Percentiles rank a stretch among this genome's conserved stretches.
These are phyloP conservation scores for Mayamaea pseudoterrestris DNA, from an alignment of 108 stramenopile genomes.

Conservation along the genomic window DNA sequence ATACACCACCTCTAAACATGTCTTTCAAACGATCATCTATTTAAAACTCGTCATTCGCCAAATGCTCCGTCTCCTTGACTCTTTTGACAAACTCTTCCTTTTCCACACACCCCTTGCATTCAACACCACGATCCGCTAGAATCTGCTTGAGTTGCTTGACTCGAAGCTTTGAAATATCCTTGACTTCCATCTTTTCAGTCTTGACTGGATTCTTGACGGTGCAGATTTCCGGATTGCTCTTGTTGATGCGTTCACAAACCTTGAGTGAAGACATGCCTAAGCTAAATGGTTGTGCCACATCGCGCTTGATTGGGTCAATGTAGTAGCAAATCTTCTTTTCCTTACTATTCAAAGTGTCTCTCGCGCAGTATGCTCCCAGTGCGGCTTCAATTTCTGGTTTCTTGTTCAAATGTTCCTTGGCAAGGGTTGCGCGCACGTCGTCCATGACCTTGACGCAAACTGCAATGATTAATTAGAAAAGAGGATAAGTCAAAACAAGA, in stretches of 20 bases:
- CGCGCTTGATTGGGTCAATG: conserved; percentile 94
- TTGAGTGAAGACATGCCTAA: conserved; percentile 89
- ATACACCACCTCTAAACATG: too few species aligned
- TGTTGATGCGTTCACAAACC: conserved; percentile 76
- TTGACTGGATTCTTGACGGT: conserved; percentile 91
- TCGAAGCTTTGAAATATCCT: conserved; percentile 90
- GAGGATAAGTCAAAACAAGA: neutral
- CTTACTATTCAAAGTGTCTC: conserved; percentile 26
- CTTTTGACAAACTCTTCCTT: conserved; percentile 98
- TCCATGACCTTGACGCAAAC: conserved; percentile 87
- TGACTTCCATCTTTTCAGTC: conserved; percentile 85
- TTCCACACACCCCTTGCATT: conserved; percentile 94
- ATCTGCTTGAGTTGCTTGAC: conserved; percentile 97
- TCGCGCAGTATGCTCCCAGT: conserved; percentile 60
- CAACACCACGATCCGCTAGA: conserved; percentile 90
- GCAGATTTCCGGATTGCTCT: conserved; percentile 82
- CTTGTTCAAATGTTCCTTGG: conserved; percentile 41
- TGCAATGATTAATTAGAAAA: conserved; percentile 8
- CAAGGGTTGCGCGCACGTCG: conserved; percentile 53
- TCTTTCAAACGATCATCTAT: too few species aligned
- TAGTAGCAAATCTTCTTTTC: conserved; percentile 99
- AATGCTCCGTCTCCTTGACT: conserved; percentile 90
- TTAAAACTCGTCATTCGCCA: conserved; percentile 41
- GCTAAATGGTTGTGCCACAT: conserved; percentile 88
- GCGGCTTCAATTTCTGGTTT: conserved; percentile 74